These are phyloP conservation scores for Perkinsus chesapeaki DNA, from an alignment of 169 alveolate genomes.

Conservation along the genomic window DNA sequence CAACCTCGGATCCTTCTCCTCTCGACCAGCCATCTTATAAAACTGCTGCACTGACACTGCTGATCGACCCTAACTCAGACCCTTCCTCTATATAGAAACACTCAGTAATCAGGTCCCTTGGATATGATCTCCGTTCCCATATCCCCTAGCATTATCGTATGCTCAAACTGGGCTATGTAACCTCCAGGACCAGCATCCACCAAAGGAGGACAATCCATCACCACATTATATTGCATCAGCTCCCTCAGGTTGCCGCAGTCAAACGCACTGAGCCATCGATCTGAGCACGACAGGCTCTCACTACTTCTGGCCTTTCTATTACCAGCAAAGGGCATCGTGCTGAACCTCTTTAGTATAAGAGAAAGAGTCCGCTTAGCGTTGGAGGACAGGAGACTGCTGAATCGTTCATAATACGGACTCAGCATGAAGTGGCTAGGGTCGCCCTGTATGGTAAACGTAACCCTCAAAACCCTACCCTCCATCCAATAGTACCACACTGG, in stretches of 20 bases:
- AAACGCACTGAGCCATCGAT: neutral
- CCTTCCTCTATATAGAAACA: neutral
- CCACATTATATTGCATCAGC: neutral
- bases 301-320: neutral
- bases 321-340: conserved; percentile 2
- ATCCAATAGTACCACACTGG: neutral
- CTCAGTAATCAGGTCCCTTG: neutral
- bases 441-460: neutral
- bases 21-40: neutral
- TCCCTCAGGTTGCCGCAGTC: neutral
- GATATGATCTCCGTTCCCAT: neutral
- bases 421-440: neutral
- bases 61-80: neutral
- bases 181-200: neutral
- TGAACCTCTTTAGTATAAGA: neutral
- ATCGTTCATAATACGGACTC: neutral
- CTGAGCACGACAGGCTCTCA: neutral
- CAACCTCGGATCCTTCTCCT: neutral
- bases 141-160: neutral
- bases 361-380: neutral
- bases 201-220: neutral
- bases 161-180: neutral
- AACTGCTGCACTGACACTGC: neutral
- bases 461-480: neutral
- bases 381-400: neutral